Evolutionary conservation across 345 rosid species (phyloP).

Genomic region (Dimocarpus longan): DNA sequence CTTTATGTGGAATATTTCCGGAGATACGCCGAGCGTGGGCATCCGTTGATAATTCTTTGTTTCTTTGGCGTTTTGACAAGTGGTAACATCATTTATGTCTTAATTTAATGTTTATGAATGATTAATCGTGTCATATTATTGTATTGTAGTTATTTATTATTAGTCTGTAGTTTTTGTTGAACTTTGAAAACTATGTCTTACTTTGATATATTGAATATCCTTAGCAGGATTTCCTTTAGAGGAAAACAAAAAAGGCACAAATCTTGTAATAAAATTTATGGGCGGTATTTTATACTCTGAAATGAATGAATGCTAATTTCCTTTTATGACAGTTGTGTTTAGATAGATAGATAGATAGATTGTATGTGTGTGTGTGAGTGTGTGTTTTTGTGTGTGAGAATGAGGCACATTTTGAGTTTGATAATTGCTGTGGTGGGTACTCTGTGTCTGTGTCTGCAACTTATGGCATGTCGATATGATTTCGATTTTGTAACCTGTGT

Average conservation of each 20-base stretch:
- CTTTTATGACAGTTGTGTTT: not conserved
- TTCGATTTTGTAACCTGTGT: not conserved
- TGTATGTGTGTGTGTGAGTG: too few species aligned
- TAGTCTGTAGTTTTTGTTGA: not conserved
- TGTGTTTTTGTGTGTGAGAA: not conserved
- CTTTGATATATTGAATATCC: too few species aligned
- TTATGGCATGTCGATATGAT: not conserved
- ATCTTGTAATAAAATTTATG: not conserved
- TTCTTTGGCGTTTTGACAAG: conserved; percentile 96
- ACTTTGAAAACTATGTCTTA: not conserved
- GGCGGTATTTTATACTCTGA: not conserved
- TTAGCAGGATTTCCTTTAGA: too few species aligned
- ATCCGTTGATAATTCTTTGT: conserved; percentile 85
- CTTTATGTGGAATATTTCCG: conserved; percentile 91
- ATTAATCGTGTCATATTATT: not conserved
- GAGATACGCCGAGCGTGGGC: conserved; percentile 98
- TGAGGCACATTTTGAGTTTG: not conserved
- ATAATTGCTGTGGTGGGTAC: not conserved
- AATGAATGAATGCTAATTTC: not conserved
- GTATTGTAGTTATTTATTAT: not conserved
- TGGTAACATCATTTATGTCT: conserved; percentile 47
- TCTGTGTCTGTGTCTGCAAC: not conserved
- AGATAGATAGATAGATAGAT: not conserved
- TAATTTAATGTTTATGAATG: not conserved
- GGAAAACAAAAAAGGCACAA: not conserved